Base-by-base conservation (phyloP, 164 flowering plant species). In the Liquidambar formosana region DNA sequence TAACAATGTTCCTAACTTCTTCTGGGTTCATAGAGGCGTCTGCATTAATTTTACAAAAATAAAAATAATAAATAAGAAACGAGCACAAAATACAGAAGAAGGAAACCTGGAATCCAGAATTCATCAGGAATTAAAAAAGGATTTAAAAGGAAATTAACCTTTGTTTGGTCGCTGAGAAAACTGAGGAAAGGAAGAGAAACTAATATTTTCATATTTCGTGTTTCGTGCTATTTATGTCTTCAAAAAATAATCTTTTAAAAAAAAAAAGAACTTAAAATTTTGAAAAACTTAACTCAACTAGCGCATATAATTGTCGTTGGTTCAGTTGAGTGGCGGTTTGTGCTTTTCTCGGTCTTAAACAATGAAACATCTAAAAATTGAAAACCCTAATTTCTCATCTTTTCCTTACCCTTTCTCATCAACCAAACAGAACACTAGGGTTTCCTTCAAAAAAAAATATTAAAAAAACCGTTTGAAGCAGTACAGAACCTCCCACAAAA, bases 371-470 rank as follows among this genome's bases (percentile, higher is more conserved):
- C n/a, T 49, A n/a, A n/a, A n/a, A 15, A 57, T 23, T 25, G 5
- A 4, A 57, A 59, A 38, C 63, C 63, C 18, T 16, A 59, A 57
- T 13, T 27, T 15, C 10, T 59, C 25, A 10, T 54, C 10, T 54
- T 54, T 26, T 54, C 22, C 6, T 2, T 33, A 33, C 6, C 2
- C 6, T 57, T 57, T 57, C 41, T 27, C 63, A 59, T 16, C 45
- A 59, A 33, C 22, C 63, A 48, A 59, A 63, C 47, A 38, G 44
- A 26, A 3, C 46, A 69, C 25, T 69, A 49, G 49, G 57, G 45
- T n/a, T n/a, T n/a, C n/a, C n/a, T n/a, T n/a, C n/a, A n/a, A n/a
- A n/a, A n/a, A n/a, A n/a, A n/a, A n/a, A n/a, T n/a, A n/a, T n/a
- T n/a, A n/a, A n/a, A n/a, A n/a, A n/a, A n/a, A 26, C 59, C 26